A percentile compares a stretch with the other conserved stretches of the same genome.
Conservation (phyloP, 441 rosid species). For the Corymbia calophylla region DNA sequence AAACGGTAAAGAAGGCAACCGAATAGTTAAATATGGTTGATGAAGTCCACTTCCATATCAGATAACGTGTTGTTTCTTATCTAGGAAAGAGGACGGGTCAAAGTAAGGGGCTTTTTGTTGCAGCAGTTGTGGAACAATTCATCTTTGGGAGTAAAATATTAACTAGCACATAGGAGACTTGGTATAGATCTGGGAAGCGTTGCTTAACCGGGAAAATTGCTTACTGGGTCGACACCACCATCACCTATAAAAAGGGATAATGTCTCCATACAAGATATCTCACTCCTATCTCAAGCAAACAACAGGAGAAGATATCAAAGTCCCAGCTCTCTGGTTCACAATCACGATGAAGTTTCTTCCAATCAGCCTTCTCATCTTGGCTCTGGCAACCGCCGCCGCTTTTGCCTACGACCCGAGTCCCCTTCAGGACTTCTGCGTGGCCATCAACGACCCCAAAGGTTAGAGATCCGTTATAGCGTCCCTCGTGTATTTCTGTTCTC, state of each 20-base stretch:
- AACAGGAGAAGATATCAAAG: not conserved
- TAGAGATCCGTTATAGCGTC: not conserved
- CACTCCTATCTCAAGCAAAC: not conserved
- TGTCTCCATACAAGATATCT: not conserved
- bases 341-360: not conserved
- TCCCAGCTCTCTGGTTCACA: not conserved
- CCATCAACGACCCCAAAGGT: not conserved
- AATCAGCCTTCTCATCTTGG: not conserved
- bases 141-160: not conserved
- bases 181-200: not conserved
- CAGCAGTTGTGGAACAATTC: not conserved
- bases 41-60: not conserved
- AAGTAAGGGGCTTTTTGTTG: not conserved
- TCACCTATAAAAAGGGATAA: not conserved
- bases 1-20: not conserved
- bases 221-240: not conserved
- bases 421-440: not conserved
- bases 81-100: not conserved
- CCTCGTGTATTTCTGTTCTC: not conserved
- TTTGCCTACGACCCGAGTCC: not conserved
- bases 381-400: not conserved
- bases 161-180: not conserved
- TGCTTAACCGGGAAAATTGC: not conserved
- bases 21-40: not conserved
- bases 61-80: not conserved